phyloP scores from a whole-genome alignment of 148 eudicot species.

The Rhododendron ovatum region DNA sequence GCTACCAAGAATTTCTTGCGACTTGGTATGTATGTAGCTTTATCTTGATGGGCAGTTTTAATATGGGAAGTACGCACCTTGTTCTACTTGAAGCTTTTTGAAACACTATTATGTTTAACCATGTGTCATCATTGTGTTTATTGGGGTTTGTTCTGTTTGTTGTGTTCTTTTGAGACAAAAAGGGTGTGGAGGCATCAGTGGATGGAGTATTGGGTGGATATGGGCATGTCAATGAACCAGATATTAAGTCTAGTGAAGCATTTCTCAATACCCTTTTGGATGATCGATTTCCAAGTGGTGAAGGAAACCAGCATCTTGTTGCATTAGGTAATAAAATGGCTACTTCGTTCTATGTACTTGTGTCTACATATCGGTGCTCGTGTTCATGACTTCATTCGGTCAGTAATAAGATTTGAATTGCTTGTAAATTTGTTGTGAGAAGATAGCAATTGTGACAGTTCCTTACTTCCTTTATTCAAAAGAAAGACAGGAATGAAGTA shows the following conservation, averaged over 20 bases:
- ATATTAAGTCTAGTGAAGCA: slow-evolving; percentile 72
- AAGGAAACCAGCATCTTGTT: slow-evolving; percentile 46
- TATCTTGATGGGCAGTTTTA: no score
- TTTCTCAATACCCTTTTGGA: slow-evolving; percentile 55
- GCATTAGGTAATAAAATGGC: slow-evolving; percentile 55
- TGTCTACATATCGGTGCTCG: neutral
- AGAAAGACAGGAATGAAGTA: no score
- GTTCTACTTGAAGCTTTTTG: no score
- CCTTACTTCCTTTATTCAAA: no score
- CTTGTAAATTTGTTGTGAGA: neutral
- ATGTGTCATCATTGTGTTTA: no score
- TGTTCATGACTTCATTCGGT: neutral
- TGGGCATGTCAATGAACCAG: slow-evolving; percentile 64
- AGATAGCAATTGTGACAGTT: neutral
- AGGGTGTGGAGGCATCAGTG: slow-evolving; percentile 90
- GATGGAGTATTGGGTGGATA: slow-evolving; percentile 95
- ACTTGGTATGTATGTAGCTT: no score
- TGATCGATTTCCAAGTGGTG: slow-evolving; percentile 37
- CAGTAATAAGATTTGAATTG: neutral
- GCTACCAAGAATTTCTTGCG: no score
- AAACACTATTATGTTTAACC: no score
- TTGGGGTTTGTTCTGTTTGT: no score
- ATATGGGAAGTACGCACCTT: no score
- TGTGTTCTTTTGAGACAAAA: neutral
- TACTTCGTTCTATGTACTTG: neutral